Evolutionary conservation across 768 basidiomycete species (phyloP), one percentile per base, ranked within the genome.

Genomic region (Polyporus arcularius): DNA sequence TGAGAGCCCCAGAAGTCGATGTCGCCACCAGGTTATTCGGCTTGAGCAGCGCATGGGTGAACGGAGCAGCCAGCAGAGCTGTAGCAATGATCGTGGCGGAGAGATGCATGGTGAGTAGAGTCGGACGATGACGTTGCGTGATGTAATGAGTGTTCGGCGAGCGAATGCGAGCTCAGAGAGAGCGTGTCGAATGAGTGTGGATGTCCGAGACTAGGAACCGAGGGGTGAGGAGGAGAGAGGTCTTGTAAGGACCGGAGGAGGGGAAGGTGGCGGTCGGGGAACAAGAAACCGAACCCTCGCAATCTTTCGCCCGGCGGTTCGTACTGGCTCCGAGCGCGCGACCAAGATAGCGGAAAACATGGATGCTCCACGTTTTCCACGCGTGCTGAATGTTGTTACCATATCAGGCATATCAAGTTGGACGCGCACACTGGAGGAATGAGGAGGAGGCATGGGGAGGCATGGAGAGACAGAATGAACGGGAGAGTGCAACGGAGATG

Each of bases 1-100:
- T 70, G 55, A 72, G 69, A 12, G 71, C 42, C 42, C 68, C 68
- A 7, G 62, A 60, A 16, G 67, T 58, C 11, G 62, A 58, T 11
- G 58, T 39, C 26, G 65, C 48, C 2, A 57, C 51, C 47, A 66
- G 55, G 65, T 69, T 63, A 62, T 66, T 63, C 47, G 67, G 67
- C 18, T 54, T 55, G 26, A 57, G 55, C 42, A 52, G 65, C 58
- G 52, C 65, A 35, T 30, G n/a, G 41, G 40, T 52, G 39, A 12
- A 14, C 11, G 65, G 57, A 49, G 57, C 65, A 26, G 59, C 50
- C 15, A 67, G 52, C 18, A 67, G 43, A 12, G 62, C 55, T 54
- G 47, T 43, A n/a, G 60, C 55, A 49, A 62, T 42, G 49, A 61
- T 47, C 9, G 63, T 26, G 18, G 40, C n/a, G 7, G 61, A 54